Evolutionary conservation across 164 flowering plant species (phyloP).

Genomic region (Taxillus chinensis): DNA sequence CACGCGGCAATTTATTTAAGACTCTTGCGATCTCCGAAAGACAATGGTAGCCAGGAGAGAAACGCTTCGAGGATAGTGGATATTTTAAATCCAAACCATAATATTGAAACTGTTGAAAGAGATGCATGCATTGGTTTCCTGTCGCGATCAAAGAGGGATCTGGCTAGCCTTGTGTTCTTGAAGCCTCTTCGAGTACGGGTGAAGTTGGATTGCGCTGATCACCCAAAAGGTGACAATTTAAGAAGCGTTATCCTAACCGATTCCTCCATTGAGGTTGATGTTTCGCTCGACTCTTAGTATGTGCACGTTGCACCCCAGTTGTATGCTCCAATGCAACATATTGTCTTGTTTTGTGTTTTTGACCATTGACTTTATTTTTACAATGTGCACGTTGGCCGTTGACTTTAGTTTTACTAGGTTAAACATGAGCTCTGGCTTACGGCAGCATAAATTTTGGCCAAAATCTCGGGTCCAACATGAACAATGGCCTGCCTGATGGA

Average conservation of each 20-base stretch:
- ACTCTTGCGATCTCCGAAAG: constrained; percentile 21
- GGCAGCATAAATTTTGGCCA: too few species aligned
- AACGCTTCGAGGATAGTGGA: constrained; percentile 37
- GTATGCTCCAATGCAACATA: too few species aligned
- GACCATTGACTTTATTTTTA: too few species aligned
- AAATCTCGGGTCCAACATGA: too few species aligned
- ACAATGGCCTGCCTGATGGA: too few species aligned
- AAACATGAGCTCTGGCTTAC: too few species aligned
- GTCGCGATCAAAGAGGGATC: constrained; percentile 30
- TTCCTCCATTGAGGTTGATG: constrained; percentile 46
- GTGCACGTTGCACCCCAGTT: too few species aligned
- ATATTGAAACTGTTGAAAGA: constrained; percentile 10
- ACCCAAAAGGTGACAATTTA: constrained; percentile 44
- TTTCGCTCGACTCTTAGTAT: constrained; percentile 20
- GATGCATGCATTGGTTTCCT: constrained; percentile 28
- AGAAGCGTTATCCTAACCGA: constrained; percentile 42
- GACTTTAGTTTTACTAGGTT: too few species aligned
- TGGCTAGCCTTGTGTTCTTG: constrained; percentile 46
- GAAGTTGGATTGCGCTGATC: constrained; percentile 31
- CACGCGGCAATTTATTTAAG: constrained; percentile 45
- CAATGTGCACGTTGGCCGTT: too few species aligned
- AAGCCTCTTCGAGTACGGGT: constrained; percentile 59
- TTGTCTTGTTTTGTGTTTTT: too few species aligned
- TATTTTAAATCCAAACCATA: constrained; percentile 21
- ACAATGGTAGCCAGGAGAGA: constrained; percentile 16